Conservation (phyloP, 2,329 filamentous ascomycete species). For the Madurella mycetomatis region DNA sequence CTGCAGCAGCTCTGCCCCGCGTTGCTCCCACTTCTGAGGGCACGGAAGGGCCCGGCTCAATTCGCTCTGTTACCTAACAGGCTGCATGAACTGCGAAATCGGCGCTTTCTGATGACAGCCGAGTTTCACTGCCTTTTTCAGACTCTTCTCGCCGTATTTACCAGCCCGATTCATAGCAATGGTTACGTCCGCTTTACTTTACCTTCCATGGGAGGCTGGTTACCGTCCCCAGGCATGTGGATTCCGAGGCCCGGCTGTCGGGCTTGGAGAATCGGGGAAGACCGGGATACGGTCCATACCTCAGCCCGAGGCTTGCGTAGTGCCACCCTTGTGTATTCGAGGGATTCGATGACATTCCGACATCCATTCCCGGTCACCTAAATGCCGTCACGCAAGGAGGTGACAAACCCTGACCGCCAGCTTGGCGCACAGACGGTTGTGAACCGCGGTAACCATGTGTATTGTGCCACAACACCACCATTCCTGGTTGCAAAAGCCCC, state of each 20-base stretch:
- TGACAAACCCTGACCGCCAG: not conserved
- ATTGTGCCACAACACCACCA: constrained; percentile 18
- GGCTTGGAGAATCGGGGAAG: constrained; percentile 18
- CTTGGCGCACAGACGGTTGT: constrained; percentile 13
- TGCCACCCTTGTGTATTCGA: not conserved
- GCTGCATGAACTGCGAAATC: not conserved
- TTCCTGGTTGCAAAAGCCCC: constrained; percentile 16
- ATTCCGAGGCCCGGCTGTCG: constrained; percentile 23
- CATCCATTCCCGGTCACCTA: constrained; percentile 2
- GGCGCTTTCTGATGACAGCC: not conserved
- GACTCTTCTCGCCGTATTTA: no score
- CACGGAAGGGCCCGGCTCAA: constrained; percentile 9
- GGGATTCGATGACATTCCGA: constrained; percentile 4
- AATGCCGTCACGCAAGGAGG: constrained; percentile 11
- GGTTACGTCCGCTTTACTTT: not conserved
- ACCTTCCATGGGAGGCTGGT: not conserved
- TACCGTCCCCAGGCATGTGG: constrained; percentile 11
- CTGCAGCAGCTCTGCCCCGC: constrained; percentile 10
- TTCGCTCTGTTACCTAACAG: not conserved
- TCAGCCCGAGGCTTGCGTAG: constrained; percentile 9
- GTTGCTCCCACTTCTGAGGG: not conserved
- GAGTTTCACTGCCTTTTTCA: not conserved
- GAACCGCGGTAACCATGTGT: constrained; percentile 7
- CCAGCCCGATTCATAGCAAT: no score
- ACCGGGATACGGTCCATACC: constrained; percentile 15